Evolutionary conservation across 1,284 basidiomycete genomes (phyloP).

Genomic region (Trichosporon faecale): DNA sequence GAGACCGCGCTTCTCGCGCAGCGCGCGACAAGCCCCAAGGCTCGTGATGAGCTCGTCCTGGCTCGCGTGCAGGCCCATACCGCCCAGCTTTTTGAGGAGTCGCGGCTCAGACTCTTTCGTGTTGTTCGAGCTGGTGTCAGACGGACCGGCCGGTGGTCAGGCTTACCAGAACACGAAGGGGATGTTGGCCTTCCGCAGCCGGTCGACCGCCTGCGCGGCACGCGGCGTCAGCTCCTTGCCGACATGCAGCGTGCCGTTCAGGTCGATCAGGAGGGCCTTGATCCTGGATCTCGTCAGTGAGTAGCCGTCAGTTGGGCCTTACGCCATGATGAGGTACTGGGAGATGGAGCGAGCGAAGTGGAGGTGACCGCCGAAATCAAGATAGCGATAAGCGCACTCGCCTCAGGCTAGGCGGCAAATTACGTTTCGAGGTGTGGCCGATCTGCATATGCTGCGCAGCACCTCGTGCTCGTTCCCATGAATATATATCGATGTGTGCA

Average conservation of each 20-base stretch:
- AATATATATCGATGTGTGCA: too few relatives aligned
- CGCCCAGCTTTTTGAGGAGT: slow-evolving; percentile 54
- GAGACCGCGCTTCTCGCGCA: slow-evolving; percentile 54
- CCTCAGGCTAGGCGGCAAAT: background rate
- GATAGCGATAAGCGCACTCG: slow-evolving; percentile 6
- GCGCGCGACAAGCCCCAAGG: slow-evolving; percentile 59
- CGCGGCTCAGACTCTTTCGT: slow-evolving; percentile 57
- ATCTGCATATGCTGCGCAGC: background rate
- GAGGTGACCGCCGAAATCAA: background rate
- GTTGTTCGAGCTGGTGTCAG: slow-evolving; percentile 49
- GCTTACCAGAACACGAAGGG: slow-evolving; percentile 66
- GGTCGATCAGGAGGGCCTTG: slow-evolving; percentile 62
- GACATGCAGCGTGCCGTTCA: slow-evolving; percentile 66
- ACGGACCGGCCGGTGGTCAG: slow-evolving; percentile 17
- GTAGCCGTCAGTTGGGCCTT: background rate
- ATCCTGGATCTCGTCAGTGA: slow-evolving; percentile 15
- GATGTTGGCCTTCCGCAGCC: slow-evolving; percentile 55
- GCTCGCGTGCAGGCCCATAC: slow-evolving; percentile 58
- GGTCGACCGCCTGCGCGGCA: slow-evolving; percentile 58
- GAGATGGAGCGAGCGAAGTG: background rate
- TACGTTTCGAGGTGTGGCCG: background rate
- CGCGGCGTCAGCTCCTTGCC: slow-evolving; percentile 57
- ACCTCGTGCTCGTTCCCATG: background rate
- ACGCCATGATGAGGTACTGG: background rate
- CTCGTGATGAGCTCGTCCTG: slow-evolving; percentile 61